Percentiles rank a stretch among this genome's conserved stretches.
phyloP scores from a whole-genome alignment of 768 basidiomycete species.

The Boletus eberwhitei region DNA sequence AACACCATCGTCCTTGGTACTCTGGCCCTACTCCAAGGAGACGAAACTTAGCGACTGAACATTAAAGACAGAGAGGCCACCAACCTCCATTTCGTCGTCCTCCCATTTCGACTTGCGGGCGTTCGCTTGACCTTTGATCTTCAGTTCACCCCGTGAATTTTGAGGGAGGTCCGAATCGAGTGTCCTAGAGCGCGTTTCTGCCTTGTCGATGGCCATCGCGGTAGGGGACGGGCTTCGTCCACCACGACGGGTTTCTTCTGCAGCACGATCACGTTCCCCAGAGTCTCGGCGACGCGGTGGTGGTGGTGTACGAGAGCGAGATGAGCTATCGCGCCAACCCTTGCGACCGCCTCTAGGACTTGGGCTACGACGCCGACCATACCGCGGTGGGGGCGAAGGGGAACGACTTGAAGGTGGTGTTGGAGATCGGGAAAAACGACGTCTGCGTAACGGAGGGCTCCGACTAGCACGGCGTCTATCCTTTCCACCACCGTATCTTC shows the following conservation, averaged over 20 bases:
- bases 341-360: constrained; percentile 34
- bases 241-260: constrained; percentile 17
- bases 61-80: constrained; percentile 8
- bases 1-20: constrained; percentile 2
- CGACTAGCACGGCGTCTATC: constrained; percentile 30
- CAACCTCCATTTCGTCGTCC: constrained; percentile 32
- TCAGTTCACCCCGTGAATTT: constrained; percentile 49
- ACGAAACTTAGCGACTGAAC: constrained; percentile 6
- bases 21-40: constrained; percentile 20
- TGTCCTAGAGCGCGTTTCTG: constrained; percentile 21
- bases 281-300: constrained; percentile 33
- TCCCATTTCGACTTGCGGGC: constrained; percentile 56
- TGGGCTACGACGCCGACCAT: constrained; percentile 44
- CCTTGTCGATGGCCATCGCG: constrained; percentile 23
- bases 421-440: constrained; percentile 45
- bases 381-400: constrained; percentile 32
- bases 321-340: constrained; percentile 26
- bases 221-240: constrained; percentile 28
- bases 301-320: constrained; percentile 35
- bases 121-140: constrained; percentile 73
- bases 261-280: constrained; percentile 21
- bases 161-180: constrained; percentile 31
- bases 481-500: constrained; percentile 16
- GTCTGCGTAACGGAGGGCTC: constrained; percentile 35
- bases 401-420: constrained; percentile 49